A percentile compares a stretch with the other conserved stretches of the same genome.
phyloP scores from a whole-genome alignment of 2,329 filamentous ascomycete genomes.

The Venturiaceae sp. region DNA sequence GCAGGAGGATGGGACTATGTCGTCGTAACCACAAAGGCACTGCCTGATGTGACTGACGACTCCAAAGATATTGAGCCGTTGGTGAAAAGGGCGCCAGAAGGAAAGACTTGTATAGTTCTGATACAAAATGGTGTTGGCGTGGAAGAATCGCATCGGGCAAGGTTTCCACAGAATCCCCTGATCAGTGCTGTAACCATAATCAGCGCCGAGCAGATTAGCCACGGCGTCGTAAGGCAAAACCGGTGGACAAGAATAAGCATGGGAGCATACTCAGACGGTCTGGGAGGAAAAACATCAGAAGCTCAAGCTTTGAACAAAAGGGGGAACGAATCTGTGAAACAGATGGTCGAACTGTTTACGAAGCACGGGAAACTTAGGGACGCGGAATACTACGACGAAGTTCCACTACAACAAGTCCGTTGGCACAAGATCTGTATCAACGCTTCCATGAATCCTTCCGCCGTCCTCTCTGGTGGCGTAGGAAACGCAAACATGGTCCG shows the following conservation, averaged over 20 bases:
- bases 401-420: slow-evolving; percentile 58
- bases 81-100: slow-evolving; percentile 29
- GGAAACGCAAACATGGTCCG: slow-evolving; percentile 57
- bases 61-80: slow-evolving; percentile 52
- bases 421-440: slow-evolving; percentile 76
- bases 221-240: slow-evolving; percentile 58
- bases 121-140: slow-evolving; percentile 58
- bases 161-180: slow-evolving; percentile 48
- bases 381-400: slow-evolving; percentile 53
- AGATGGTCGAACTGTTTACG: slow-evolving; percentile 45
- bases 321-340: slow-evolving; percentile 34
- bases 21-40: slow-evolving; percentile 49
- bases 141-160: slow-evolving; percentile 40
- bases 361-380: slow-evolving; percentile 54
- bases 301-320: slow-evolving; percentile 21
- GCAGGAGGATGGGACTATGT: slow-evolving; percentile 45
- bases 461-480: slow-evolving; percentile 54
- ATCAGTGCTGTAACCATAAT: slow-evolving; percentile 61
- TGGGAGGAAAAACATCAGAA: slow-evolving; percentile 20
- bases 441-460: slow-evolving; percentile 63
- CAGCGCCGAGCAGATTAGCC: slow-evolving; percentile 55
- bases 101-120: slow-evolving; percentile 44
- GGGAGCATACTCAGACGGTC: slow-evolving; percentile 52
- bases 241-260: slow-evolving; percentile 65
- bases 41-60: slow-evolving; percentile 48